Conservation (phyloP, 176 grass and related monocot species). For the Thalia dealbata region DNA sequence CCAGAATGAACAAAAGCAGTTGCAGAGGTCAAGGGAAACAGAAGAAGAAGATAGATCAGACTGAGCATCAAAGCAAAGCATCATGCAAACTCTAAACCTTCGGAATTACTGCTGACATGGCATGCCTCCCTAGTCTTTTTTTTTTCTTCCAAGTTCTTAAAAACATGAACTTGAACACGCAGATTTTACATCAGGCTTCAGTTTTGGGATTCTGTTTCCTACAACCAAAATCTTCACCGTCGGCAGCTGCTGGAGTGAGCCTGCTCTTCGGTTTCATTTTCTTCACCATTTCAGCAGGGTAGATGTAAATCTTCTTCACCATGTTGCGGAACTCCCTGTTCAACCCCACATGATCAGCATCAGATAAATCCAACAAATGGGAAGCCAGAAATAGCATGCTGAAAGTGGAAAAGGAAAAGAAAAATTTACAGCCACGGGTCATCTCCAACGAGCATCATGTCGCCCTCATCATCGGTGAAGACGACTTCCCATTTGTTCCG, state of each 20-base stretch:
- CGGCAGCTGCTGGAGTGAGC: background rate
- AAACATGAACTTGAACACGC: background rate
- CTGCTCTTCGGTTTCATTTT: constrained; percentile 24
- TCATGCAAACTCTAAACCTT: background rate
- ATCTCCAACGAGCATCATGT: constrained; percentile 20
- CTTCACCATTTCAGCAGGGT: constrained; percentile 30
- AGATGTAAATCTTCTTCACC: constrained; percentile 58
- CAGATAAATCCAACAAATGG: background rate
- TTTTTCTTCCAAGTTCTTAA: background rate
- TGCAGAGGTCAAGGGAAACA: too few relatives aligned
- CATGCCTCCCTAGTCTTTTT: background rate
- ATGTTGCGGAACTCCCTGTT: constrained; percentile 46
- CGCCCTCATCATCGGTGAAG: constrained; percentile 20
- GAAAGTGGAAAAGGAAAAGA: background rate
- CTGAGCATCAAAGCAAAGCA: too few relatives aligned
- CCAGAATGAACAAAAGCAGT: too few relatives aligned
- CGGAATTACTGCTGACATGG: background rate
- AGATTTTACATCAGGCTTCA: background rate
- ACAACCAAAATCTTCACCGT: background rate
- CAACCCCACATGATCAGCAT: background rate
- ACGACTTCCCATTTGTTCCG: constrained; percentile 10
- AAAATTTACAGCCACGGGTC: constrained; percentile 4
- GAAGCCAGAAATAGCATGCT: background rate
- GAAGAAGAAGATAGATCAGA: too few relatives aligned
- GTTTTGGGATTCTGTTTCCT: background rate